Conservation (phyloP, 1,284 basidiomycete genomes). For the Omphalotus olearius region DNA sequence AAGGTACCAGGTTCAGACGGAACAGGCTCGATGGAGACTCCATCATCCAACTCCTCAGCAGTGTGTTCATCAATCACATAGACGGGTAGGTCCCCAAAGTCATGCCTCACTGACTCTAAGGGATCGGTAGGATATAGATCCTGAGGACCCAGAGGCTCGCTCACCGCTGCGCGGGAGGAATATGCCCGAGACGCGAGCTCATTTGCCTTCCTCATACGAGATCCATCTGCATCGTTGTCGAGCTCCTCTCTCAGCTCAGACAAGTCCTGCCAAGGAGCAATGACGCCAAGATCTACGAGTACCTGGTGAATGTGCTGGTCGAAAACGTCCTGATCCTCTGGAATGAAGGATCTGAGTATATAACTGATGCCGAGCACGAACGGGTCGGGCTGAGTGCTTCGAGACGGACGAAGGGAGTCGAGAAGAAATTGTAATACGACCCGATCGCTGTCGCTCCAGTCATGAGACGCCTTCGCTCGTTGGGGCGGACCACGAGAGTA, state of each 20-base stretch:
- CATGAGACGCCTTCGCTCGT: conserved; percentile 27
- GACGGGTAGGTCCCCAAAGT: conserved; percentile 80
- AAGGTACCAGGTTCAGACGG: conserved; percentile 42
- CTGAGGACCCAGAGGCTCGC: conserved; percentile 42
- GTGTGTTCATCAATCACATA: conserved; percentile 86
- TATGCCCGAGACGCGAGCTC: conserved; percentile 4
- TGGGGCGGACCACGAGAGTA: conserved; percentile 29
- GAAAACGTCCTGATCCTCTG: conserved; percentile 34
- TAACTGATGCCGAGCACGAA: conserved; percentile 49
- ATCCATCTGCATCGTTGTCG: conserved; percentile 27
- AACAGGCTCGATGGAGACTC: conserved; percentile 75
- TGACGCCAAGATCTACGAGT: conserved; percentile 64
- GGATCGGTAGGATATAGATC: conserved; percentile 58
- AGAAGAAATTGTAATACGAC: conserved; percentile 66
- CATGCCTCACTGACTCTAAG: conserved; percentile 69
- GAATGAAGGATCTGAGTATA: conserved; percentile 59
- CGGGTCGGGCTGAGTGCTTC: conserved; percentile 62
- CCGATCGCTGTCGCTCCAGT: conserved; percentile 57
- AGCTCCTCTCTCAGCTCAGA: conserved; percentile 32
- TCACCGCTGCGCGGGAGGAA: conserved; percentile 15
- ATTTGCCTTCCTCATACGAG: conserved; percentile 27
- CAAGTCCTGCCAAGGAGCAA: conserved; percentile 74
- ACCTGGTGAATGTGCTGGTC: conserved; percentile 38
- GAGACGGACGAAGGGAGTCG: conserved; percentile 54
- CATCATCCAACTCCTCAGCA: conserved; percentile 94